Conservation (phyloP, 2,329 filamentous ascomycete genomes). For the Penicillium sp. region DNA sequence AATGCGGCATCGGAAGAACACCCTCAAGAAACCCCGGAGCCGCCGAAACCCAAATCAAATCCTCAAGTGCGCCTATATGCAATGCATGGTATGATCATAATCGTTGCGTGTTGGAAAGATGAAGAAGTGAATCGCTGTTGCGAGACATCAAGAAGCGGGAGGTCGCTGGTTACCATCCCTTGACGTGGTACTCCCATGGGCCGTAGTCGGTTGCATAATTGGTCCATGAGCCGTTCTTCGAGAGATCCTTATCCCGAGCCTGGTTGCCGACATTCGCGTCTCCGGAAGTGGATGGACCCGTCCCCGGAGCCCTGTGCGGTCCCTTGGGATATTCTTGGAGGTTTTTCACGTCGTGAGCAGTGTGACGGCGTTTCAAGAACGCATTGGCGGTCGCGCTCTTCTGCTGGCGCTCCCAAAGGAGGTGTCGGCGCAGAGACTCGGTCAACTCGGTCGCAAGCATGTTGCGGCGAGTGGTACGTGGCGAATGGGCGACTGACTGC, state of each 20-base stretch:
- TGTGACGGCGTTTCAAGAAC: constrained; percentile 84
- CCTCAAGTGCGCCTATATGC: constrained; percentile 39
- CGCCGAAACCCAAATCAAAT: constrained; percentile 23
- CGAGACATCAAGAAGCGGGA: constrained; percentile 6
- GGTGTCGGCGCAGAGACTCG: constrained; percentile 83
- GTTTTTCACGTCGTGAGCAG: constrained; percentile 85
- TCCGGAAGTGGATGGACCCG: constrained; percentile 22
- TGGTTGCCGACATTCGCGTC: constrained; percentile 20
- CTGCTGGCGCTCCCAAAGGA: constrained; percentile 93
- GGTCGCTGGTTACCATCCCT: constrained; percentile 66
- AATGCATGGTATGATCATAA: constrained; percentile 40
- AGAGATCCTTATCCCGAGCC: constrained; percentile 57
- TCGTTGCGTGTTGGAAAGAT: constrained; percentile 32
- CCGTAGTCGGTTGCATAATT: constrained; percentile 76
- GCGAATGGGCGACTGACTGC: constrained; percentile 77
- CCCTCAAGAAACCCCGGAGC: constrained; percentile 9
- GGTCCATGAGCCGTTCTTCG: constrained; percentile 74
- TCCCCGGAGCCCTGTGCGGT: constrained; percentile 45
- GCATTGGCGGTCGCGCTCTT: constrained; percentile 87
- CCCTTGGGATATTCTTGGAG: constrained; percentile 73
- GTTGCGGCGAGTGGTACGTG: constrained; percentile 85
- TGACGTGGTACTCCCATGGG: constrained; percentile 78
- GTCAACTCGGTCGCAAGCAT: constrained; percentile 96
- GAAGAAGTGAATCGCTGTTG: constrained; percentile 13
- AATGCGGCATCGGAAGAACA: constrained; percentile 27